A percentile compares a stretch with the other conserved stretches of the same genome.
phyloP scores from a whole-genome alignment of 2,329 filamentous ascomycete genomes.

The Nigrospora osmanthi region DNA sequence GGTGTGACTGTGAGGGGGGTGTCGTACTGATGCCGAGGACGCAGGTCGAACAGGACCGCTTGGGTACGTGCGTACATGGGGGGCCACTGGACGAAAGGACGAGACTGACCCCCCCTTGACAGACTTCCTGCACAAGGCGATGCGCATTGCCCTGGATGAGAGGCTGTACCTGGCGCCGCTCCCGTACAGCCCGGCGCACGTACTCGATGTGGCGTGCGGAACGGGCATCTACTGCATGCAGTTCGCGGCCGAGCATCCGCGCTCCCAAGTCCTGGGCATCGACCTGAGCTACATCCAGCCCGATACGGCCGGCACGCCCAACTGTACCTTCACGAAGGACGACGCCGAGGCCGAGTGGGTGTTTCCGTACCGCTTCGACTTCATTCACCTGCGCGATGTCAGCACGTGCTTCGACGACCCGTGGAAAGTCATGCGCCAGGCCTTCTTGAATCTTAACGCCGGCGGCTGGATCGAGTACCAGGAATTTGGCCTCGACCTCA shows the following conservation, averaged over 20 bases:
- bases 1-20: too few relatives aligned
- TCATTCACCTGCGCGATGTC: neutral
- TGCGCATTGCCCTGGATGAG: neutral
- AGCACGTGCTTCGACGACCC: conserved; percentile 1
- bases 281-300: conserved; percentile 5
- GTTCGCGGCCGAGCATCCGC: neutral
- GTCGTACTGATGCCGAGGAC: too few relatives aligned
- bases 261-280: neutral
- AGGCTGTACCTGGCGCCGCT: neutral
- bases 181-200: neutral
- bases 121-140: neutral
- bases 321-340: conserved; percentile 1
- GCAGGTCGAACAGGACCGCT: neutral
- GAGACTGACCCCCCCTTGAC: neutral
- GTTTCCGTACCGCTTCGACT: conserved; percentile 1
- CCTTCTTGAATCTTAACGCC: neutral
- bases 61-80: neutral
- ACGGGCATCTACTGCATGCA: neutral
- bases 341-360: conserved; percentile 3
- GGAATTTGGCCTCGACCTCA: neutral
- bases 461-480: conserved; percentile 3
- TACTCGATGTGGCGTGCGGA: neutral
- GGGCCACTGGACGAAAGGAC: neutral
- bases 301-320: neutral
- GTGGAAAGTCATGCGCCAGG: neutral